These are phyloP conservation scores for Quercus variabilis DNA, from an alignment of 306 rosid genomes.

Conservation along the genomic window DNA sequence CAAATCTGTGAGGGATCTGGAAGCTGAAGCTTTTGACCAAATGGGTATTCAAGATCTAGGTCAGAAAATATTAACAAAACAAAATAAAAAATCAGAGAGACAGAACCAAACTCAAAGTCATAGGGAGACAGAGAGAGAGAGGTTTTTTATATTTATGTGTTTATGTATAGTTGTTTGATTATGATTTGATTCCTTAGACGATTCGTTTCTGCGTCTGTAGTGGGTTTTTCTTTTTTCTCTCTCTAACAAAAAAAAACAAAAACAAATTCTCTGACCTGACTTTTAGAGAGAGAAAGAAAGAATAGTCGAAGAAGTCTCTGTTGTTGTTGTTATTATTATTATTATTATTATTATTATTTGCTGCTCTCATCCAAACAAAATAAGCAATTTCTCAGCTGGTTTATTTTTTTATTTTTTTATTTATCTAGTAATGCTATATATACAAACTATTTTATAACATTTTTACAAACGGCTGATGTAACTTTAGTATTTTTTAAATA, in stretches of 20 bases:
- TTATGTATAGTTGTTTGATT: not conserved
- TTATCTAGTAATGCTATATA: fast-evolving
- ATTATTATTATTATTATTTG: no score
- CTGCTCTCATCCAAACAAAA: not conserved
- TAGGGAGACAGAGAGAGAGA: not conserved
- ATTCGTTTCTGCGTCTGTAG: conserved; percentile 3
- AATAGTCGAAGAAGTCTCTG: not conserved
- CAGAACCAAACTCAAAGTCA: not conserved
- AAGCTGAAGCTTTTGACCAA: not conserved
- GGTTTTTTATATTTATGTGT: not conserved
- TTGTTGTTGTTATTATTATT: no score
- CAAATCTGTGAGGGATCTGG: conserved; percentile 31
- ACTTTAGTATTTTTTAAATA: fast-evolving
- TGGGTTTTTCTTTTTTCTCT: not conserved
- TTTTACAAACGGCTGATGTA: fast-evolving
- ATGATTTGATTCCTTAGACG: conserved; percentile 4
- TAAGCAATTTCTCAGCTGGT: not conserved
- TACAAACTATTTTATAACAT: fast-evolving
- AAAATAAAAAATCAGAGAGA: not conserved
- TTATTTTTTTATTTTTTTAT: no score
- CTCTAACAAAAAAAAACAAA: not conserved
- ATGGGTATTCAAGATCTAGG: conserved; percentile 41
- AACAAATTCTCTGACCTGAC: not conserved
- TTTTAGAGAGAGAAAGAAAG: not conserved
- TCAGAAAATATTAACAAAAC: not conserved